Evolutionary conservation across 140 eudicot genomes (phyloP), one percentile per base, ranked within the genome.

Genomic region (Eryngium alpinum): DNA sequence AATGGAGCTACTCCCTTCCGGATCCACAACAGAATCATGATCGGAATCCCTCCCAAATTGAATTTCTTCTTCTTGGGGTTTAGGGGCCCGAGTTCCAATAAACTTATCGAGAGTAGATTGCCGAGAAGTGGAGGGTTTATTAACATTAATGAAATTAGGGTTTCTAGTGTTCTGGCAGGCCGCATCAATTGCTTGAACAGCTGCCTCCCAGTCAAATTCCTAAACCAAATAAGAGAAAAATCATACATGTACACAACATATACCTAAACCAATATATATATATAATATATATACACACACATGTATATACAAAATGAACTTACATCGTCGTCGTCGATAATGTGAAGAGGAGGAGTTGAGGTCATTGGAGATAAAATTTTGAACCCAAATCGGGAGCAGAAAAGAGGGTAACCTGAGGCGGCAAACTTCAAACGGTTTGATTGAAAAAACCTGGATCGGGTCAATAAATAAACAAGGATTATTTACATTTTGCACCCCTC

Each of bases 181-280:
- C 56, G 52, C 79, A 66, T 93, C 98, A 65, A 91, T 93, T 80
- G 81, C 96, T 72, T 59, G 79, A 63, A 88, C 89, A 32, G 93
- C 96, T 83, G 92, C 97, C 69, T 86, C 96, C 98, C 98, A 91
- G 72, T 93, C 97, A 76, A 91, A 88, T 32, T 83, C 98, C 94
- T 92, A 52, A 50, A 69, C 65, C 80, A 22, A 51, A 69, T 73
- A 57, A 57, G 38, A 22, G 29, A 79, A 25, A 0, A 32, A 13
- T 25, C 11, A 6, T 32, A 29, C 33, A 70, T 18, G 22, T 46
- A 53, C 31, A 60, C n/a, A 59, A 6, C n/a, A 70, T 19, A 69
- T n/a, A n/a, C 98, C 94, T 92, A 52, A 50, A 69, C 65, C 80
- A 22, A 51, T 19, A 69, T 7, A 66, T 0, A 24, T 24, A 25